These are phyloP conservation scores for Brassica carinata DNA, from an alignment of 345 rosid species.

Conservation along the genomic window DNA sequence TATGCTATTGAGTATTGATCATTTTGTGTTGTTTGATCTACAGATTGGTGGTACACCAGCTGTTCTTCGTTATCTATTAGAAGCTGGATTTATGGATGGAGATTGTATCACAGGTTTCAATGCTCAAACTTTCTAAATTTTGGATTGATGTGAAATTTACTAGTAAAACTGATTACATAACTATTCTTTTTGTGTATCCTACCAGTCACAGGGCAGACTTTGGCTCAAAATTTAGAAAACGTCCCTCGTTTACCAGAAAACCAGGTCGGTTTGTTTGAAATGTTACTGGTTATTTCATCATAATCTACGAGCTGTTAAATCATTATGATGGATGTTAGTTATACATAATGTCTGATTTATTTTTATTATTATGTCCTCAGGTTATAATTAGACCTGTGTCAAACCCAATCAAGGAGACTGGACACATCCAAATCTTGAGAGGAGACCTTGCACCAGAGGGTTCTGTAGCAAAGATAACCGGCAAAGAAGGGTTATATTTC, in stretches of 20 bases:
- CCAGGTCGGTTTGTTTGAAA: conserved; percentile 54
- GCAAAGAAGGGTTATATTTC: conserved; percentile 95
- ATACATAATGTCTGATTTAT: neutral
- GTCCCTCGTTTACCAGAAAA: conserved; percentile 74
- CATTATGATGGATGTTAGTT: conserved; percentile 14
- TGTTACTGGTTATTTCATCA: conserved; percentile 6
- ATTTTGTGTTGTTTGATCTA: conserved; percentile 24
- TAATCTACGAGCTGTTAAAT: neutral
- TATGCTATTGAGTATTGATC: neutral
- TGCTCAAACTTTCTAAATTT: neutral
- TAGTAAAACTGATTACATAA: conserved; percentile 8
- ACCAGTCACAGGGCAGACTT: conserved; percentile 89
- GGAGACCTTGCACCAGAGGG: conserved; percentile 98
- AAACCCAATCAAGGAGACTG: conserved; percentile 93
- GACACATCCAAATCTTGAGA: conserved; percentile 82
- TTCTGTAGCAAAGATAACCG: conserved; percentile 97
- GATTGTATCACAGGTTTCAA: conserved; percentile 76
- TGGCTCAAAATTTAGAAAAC: conserved; percentile 73
- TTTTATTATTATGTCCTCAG: conserved; percentile 40
- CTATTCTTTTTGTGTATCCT: neutral
- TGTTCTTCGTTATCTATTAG: conserved; percentile 68
- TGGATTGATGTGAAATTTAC: conserved; percentile 9
- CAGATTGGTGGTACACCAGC: conserved; percentile 91
- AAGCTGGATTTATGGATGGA: conserved; percentile 63
- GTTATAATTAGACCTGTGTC: conserved; percentile 71